phyloP scores from a whole-genome alignment of 805 yeast species.

The Candida nemodendra region DNA sequence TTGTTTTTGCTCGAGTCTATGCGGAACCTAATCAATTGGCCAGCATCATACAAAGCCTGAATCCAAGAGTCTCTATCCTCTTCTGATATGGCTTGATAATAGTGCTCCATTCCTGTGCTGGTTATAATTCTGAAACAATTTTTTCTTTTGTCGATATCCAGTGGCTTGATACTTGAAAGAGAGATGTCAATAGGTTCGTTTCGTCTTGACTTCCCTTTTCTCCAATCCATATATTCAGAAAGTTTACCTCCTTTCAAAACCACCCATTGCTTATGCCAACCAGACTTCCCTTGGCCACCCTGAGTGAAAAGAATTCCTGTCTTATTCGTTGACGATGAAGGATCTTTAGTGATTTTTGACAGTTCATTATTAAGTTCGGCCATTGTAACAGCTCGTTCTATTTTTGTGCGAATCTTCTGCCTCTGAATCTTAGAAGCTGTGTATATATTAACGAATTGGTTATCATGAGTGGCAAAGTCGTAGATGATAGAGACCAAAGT shows the following conservation, averaged over 20 bases:
- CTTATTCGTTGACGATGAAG: conserved; percentile 14
- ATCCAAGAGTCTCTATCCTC: conserved; percentile 72
- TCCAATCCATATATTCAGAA: conserved; percentile 77
- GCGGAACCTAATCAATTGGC: conserved; percentile 30
- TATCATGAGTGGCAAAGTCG: conserved; percentile 15
- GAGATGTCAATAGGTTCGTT: conserved; percentile 70
- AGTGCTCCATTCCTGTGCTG: conserved; percentile 60
- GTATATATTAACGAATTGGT: conserved; percentile 10
- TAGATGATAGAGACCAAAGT: conserved; percentile 19
- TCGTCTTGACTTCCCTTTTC: conserved; percentile 60
- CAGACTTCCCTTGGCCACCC: conserved; percentile 59
- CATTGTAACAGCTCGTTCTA: conserved; percentile 21
- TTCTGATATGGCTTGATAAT: conserved; percentile 71
- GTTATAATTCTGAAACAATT: conserved; percentile 76
- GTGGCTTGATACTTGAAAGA: conserved; percentile 58
- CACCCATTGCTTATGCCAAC: conserved; percentile 92
- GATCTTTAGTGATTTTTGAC: conserved; percentile 34
- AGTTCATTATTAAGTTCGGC: conserved; percentile 38
- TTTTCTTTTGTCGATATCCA: conserved; percentile 44
- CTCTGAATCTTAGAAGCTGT: conserved; percentile 18
- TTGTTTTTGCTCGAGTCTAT: conserved; percentile 3
- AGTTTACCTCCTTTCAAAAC: conserved; percentile 67
- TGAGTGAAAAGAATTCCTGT: conserved; percentile 54
- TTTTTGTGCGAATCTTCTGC: conserved; percentile 14
- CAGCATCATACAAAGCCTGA: conserved; percentile 56